A percentile compares a stretch with the other conserved stretches of the same genome.
Evolutionary conservation across 2,329 filamentous ascomycete species (phyloP).

Genomic region (Macroventuria anomochaeta): DNA sequence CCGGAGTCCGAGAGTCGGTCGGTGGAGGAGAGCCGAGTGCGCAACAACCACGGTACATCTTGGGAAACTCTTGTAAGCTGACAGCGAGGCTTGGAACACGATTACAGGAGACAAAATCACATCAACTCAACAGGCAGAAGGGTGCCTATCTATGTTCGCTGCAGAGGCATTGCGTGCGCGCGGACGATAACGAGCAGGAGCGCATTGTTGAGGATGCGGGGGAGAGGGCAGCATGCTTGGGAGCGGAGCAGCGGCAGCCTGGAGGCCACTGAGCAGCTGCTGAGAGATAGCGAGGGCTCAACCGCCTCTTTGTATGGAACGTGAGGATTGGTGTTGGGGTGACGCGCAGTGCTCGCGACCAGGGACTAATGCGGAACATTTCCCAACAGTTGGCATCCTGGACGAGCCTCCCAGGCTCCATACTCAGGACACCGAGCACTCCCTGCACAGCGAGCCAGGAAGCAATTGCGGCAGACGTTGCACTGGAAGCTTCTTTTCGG

Average conservation of each 20-base stretch:
- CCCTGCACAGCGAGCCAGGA: neutral
- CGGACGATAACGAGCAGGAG: constrained; percentile 16
- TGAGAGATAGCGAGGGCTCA: constrained; percentile 32
- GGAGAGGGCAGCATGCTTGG: constrained; percentile 20
- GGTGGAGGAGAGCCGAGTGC: constrained; percentile 17
- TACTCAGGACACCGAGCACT: constrained; percentile 6
- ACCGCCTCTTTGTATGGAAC: constrained; percentile 17
- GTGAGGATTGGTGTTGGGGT: constrained; percentile 2
- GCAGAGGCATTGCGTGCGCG: neutral
- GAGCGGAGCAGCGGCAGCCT: constrained; percentile 9
- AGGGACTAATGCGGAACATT: constrained; percentile 30
- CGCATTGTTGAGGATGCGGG: constrained; percentile 21
- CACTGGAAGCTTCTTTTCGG: constrained; percentile 18
- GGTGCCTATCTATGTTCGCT: neutral
- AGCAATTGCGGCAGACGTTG: neutral
- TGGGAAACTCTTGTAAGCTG: constrained; percentile 11
- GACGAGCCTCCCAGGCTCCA: constrained; percentile 5
- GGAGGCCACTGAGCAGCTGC: constrained; percentile 20
- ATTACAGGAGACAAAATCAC: neutral
- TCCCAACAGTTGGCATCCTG: constrained; percentile 26
- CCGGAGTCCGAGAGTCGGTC: constrained; percentile 11
- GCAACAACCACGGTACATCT: neutral
- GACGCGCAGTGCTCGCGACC: constrained; percentile 26
- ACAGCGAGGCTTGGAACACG: constrained; percentile 3
- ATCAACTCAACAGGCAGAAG: neutral